A percentile compares a stretch with the other conserved stretches of the same genome.
phyloP scores from a whole-genome alignment of 306 rosid genomes.

The Malus fusca region DNA sequence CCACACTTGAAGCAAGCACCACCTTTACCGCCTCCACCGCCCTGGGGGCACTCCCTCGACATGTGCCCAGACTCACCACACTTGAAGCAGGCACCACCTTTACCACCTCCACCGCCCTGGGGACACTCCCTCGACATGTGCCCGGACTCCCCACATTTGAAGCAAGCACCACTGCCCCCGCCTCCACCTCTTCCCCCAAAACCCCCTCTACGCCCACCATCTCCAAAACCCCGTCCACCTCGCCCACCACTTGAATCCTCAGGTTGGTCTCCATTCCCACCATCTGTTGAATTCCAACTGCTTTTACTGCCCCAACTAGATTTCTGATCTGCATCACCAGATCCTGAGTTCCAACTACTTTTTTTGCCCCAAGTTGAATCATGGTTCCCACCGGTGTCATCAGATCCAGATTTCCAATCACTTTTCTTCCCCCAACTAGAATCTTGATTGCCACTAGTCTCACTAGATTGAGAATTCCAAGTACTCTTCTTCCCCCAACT shows the following conservation, averaged over 20 bases:
- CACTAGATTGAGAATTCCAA: slow-evolving; percentile 25
- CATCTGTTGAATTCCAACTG: slow-evolving; percentile 18
- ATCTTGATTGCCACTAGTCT: slow-evolving; percentile 21
- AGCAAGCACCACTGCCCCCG: background rate
- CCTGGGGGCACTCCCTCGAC: background rate
- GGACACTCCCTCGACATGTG: too few relatives aligned
- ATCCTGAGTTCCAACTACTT: background rate
- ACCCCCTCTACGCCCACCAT: slow-evolving; percentile 50
- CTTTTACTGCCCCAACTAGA: slow-evolving; percentile 25
- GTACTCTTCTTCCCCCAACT: slow-evolving; percentile 10
- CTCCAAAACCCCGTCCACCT: slow-evolving; percentile 23
- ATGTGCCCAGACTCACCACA: too few relatives aligned
- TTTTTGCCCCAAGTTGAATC: slow-evolving; percentile 27
- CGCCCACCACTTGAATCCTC: slow-evolving; percentile 21
- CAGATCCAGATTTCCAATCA: slow-evolving; percentile 32
- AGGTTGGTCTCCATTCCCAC: slow-evolving; percentile 24
- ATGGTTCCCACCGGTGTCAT: slow-evolving; percentile 21
- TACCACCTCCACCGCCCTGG: background rate
- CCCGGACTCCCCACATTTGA: background rate
- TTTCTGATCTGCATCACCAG: background rate
- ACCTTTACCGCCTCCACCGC: background rate
- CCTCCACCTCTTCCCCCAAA: slow-evolving; percentile 44
- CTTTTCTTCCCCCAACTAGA: slow-evolving; percentile 36
- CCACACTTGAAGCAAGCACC: background rate
- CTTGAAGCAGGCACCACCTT: background rate